phyloP scores from a whole-genome alignment of 2,329 filamentous ascomycete genomes.

The Pseudopithomyces maydicus region DNA sequence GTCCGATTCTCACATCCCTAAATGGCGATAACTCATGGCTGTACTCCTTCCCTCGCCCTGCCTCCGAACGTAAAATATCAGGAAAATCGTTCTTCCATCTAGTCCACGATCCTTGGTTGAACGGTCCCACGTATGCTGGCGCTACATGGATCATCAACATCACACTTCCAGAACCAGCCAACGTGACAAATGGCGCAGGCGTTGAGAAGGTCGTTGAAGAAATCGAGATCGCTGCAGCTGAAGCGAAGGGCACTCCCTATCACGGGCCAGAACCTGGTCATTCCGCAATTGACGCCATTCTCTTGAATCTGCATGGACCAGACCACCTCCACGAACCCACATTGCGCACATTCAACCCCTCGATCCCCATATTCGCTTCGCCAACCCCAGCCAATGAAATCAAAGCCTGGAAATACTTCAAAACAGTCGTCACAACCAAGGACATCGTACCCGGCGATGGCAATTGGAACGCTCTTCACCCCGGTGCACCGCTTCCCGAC shows the following conservation, averaged over 20 bases:
- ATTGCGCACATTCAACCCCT: constrained; percentile 1
- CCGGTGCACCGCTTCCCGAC: constrained; percentile 1
- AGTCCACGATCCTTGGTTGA: constrained; percentile 11
- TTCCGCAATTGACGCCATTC: constrained; percentile 6
- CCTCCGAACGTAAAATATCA: not conserved
- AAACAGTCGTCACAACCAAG: not conserved
- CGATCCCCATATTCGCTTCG: constrained; percentile 8
- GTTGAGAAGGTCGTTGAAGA: not conserved
- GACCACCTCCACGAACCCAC: constrained; percentile 12
- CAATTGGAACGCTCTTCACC: not conserved
- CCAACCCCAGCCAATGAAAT: not conserved
- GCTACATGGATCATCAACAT: constrained; percentile 3
- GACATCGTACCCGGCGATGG: not conserved
- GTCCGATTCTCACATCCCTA: constrained; percentile 9
- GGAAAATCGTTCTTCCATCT: constrained; percentile 11
- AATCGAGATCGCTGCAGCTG: not conserved
- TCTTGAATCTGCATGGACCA: constrained; percentile 5
- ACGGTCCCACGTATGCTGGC: not conserved
- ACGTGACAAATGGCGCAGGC: not conserved
- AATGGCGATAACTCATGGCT: constrained; percentile 16
- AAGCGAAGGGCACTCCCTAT: not conserved
- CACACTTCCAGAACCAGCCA: not conserved
- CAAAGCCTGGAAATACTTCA: not conserved
- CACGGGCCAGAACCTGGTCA: too few species aligned
- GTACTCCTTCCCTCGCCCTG: constrained; percentile 9